phyloP scores from a whole-genome alignment of 73 alveolate genomes.

The Tetrahymena elliotti region DNA sequence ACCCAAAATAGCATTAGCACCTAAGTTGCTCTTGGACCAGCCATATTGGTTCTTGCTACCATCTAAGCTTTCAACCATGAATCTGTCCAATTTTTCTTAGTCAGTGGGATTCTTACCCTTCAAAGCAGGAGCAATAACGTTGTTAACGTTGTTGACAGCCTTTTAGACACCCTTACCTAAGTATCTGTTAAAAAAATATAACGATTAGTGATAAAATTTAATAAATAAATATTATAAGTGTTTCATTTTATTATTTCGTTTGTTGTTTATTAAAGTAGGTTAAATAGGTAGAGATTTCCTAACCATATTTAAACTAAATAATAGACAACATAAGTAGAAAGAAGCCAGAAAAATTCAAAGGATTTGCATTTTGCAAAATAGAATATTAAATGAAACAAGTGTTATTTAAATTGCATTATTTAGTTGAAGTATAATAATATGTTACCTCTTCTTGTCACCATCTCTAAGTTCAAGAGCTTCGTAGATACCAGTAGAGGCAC shows the following conservation, averaged over 20 bases:
- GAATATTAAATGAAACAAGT: neutral
- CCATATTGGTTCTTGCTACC: constrained; percentile 94
- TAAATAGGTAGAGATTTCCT: neutral
- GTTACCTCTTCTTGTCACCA: constrained; percentile 50
- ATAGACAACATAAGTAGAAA: neutral
- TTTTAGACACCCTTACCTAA: constrained; percentile 90
- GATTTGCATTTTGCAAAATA: no score
- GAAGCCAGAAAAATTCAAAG: neutral
- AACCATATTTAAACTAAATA: neutral
- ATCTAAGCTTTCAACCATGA: constrained; percentile 84
- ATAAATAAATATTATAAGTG: neutral
- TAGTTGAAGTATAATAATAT: neutral
- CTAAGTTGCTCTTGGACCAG: constrained; percentile 83
- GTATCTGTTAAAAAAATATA: constrained; percentile 48
- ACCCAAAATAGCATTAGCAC: constrained; percentile 97
- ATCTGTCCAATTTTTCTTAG: constrained; percentile 57
- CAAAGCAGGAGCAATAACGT: constrained; percentile 58
- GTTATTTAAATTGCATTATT: neutral
- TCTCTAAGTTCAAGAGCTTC: constrained; percentile 97
- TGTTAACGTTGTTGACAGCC: constrained; percentile 87
- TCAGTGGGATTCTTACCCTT: constrained; percentile 60
- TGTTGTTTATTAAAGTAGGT: neutral
- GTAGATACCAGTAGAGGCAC: constrained; percentile 97
- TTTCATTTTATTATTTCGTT: neutral
- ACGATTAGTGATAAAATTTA: neutral